Base-by-base conservation (phyloP, 345 rosid species). In the Excoecaria cochinchinensis region DNA sequence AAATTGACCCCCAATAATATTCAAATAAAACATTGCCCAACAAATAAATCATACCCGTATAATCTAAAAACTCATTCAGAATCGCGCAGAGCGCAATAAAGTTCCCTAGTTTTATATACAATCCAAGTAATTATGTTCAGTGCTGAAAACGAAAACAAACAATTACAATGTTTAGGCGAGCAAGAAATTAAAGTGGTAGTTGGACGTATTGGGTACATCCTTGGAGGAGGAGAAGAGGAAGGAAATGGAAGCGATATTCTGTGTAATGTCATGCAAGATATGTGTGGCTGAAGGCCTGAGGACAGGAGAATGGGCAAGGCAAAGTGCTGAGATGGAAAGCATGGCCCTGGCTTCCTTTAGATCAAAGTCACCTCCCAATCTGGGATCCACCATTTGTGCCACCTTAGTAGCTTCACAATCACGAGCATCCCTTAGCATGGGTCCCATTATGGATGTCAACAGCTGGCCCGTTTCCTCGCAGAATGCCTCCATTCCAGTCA, bases 401-500 rank as follows among this genome's bases (percentile, higher is more conserved):
- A 82, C 78, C 36, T 80, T 73, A 56, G 17, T 78, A 56, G 51
- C 62, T 52, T 22, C 77, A 10, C 60, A 40, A 8, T 80, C 80
- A 56, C 59, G 57, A 16, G 47, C 71, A 12, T 69, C 84, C 47
- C 55, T 64, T 25, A 91, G 68, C 67, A 78, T 19, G 0, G 89
- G 79, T 13, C 82, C 88, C 25, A 87, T 65, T 1, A 80, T 70
- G 0, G 89, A 79, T 36, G 89, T 86, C 74, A 94, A 63, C 44
- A 86, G 60, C 77, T 84, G 86, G 15, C 95, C 92, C 67, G 62
- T 90, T 56, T 78, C 94, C 39, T 88, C 70, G 17, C 88, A 87
- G 73, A 92, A 91, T 1, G 98, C 97, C 75, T 88, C 89, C 71
- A 79, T 83, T 7, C 98, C 97, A 1, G 93, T 90, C 36, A 90